phyloP scores from a whole-genome alignment of 2,329 filamentous ascomycete species.

The Aspergillus fumigatus region DNA sequence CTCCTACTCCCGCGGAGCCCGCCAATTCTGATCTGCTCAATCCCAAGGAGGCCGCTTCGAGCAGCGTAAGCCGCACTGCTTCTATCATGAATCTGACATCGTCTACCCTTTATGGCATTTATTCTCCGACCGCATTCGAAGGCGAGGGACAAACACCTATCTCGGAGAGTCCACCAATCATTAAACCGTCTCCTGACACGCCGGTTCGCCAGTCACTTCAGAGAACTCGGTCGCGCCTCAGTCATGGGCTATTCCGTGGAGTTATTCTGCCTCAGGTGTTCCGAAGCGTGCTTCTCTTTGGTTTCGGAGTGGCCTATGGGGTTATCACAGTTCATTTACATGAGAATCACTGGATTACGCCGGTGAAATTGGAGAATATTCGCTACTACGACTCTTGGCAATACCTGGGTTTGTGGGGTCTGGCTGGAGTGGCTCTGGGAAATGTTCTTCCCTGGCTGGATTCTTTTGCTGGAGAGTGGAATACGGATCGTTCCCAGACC shows the following conservation, averaged over 20 bases:
- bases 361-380: constrained; percentile 57
- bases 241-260: constrained; percentile 35
- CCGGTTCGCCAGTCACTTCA: constrained; percentile 25
- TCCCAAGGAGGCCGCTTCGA: constrained; percentile 28
- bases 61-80: constrained; percentile 61
- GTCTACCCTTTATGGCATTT: constrained; percentile 88
- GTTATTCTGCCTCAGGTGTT: constrained; percentile 52
- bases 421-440: constrained; percentile 72
- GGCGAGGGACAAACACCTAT: constrained; percentile 65
- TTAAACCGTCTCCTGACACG: constrained; percentile 32
- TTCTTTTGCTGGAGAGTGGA: constrained; percentile 60
- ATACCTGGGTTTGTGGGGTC: constrained; percentile 78
- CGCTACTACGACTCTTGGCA: constrained; percentile 52
- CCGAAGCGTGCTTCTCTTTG: constrained; percentile 65
- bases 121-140: constrained; percentile 62
- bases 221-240: constrained; percentile 33
- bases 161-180: constrained; percentile 37
- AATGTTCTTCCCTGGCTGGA: constrained; percentile 82
- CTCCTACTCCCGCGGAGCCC: constrained; percentile 38
- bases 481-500: constrained; percentile 31
- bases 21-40: constrained; percentile 32
- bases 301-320: constrained; percentile 78
- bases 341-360: constrained; percentile 58
- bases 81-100: constrained; percentile 83
- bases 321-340: constrained; percentile 76